A percentile compares a stretch with the other conserved stretches of the same genome.
Evolutionary conservation across 2,329 filamentous ascomycete genomes (phyloP).

Genomic region (Colletotrichum cordylinicola): DNA sequence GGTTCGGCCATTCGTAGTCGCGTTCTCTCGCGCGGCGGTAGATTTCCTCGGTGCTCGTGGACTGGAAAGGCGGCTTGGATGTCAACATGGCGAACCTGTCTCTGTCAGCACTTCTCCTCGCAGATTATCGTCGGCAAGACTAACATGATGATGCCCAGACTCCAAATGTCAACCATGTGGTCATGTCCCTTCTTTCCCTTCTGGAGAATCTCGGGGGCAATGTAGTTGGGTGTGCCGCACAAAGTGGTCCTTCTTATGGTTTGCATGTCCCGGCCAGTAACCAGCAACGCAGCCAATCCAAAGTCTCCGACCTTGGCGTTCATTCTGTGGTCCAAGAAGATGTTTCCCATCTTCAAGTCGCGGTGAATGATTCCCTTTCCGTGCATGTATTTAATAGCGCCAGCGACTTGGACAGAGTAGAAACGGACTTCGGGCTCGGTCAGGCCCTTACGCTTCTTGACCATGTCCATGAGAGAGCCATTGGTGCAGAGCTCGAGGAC

Average conservation of each 20-base stretch:
- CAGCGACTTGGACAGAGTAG: slow-evolving; percentile 93
- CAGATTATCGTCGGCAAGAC: slow-evolving; percentile 28
- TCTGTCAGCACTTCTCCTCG: slow-evolving; percentile 27
- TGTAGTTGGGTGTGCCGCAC: slow-evolving; percentile 97
- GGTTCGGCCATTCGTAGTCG: slow-evolving; percentile 81
- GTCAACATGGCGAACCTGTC: slow-evolving; percentile 91
- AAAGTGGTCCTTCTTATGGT: slow-evolving; percentile 87
- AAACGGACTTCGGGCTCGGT: slow-evolving; percentile 94
- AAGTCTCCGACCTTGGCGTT: slow-evolving; percentile 99
- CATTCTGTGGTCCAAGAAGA: slow-evolving; percentile 94
- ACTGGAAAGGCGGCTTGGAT: slow-evolving; percentile 95
- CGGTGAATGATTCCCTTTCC: slow-evolving; percentile 94
- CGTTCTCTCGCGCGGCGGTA: slow-evolving; percentile 74
- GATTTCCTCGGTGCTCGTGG: slow-evolving; percentile 85
- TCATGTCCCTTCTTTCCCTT: slow-evolving; percentile 95
- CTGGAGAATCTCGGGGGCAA: slow-evolving; percentile 94
- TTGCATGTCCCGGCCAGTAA: slow-evolving; percentile 89
- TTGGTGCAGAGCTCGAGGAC: slow-evolving; percentile 95
- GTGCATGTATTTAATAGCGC: slow-evolving; percentile 98
- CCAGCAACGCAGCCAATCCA: slow-evolving; percentile 87
- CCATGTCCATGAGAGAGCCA: slow-evolving; percentile 96
- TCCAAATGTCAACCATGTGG: slow-evolving; percentile 98
- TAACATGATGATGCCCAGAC: slow-evolving; percentile 94
- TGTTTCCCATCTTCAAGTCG: slow-evolving; percentile 97
- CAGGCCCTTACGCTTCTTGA: slow-evolving; percentile 87